Evolutionary conservation across 1,139 yeast species (phyloP).

Genomic region (Meyerozyma carpophila): DNA sequence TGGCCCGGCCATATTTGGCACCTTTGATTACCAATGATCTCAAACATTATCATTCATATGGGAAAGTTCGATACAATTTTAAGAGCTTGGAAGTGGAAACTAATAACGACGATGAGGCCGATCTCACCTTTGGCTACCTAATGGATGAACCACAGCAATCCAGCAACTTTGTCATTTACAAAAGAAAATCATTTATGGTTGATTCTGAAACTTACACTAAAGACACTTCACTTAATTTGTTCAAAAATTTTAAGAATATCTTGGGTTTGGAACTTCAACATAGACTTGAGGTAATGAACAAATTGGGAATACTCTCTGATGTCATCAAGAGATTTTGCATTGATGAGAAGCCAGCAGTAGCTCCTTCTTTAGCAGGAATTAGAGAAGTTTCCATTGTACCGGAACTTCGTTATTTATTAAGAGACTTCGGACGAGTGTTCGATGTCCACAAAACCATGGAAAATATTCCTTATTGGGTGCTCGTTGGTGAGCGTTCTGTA

Average conservation of each 20-base stretch:
- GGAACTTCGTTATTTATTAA: constrained; percentile 60
- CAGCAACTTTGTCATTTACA: constrained; percentile 2
- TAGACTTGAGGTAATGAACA: constrained; percentile 73
- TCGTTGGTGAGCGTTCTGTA: constrained; percentile 86
- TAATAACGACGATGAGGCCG: not conserved
- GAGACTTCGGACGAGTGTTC: constrained; percentile 66
- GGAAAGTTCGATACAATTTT: constrained; percentile 23
- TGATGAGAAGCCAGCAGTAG: constrained; percentile 80
- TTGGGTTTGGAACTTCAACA: constrained; percentile 70
- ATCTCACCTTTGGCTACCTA: constrained; percentile 2
- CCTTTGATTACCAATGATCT: constrained; percentile 82
- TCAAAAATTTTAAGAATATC: constrained; percentile 32
- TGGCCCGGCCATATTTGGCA: constrained; percentile 91
- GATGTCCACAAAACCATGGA: constrained; percentile 67
- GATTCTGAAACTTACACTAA: constrained; percentile 22
- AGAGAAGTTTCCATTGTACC: constrained; percentile 89
- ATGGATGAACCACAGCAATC: constrained; percentile 2
- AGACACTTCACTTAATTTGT: constrained; percentile 26
- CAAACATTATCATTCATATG: constrained; percentile 49
- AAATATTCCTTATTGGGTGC: constrained; percentile 84
- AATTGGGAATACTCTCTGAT: constrained; percentile 69
- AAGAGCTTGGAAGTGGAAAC: constrained; percentile 4
- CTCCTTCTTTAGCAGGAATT: constrained; percentile 45
- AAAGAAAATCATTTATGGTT: constrained; percentile 3
- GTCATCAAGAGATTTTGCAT: constrained; percentile 71